These are phyloP conservation scores for Boletus patriciae DNA, from an alignment of 768 basidiomycete genomes.

Conservation along the genomic window DNA sequence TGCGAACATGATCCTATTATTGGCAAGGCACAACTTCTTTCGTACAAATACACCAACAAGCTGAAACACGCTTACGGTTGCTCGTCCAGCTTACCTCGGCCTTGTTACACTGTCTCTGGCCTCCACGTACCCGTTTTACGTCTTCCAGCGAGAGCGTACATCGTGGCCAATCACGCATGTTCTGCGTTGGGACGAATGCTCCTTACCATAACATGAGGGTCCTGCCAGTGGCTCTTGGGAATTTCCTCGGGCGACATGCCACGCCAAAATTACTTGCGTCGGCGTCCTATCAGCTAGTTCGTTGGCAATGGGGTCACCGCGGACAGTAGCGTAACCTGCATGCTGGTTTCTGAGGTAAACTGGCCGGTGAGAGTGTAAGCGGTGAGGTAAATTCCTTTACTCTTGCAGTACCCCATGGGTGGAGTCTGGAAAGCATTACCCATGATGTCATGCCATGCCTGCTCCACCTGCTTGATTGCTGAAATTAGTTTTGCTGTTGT, in stretches of 20 bases:
- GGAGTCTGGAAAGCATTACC: conserved; percentile 33
- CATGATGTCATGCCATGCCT: background rate
- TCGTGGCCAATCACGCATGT: conserved; percentile 2
- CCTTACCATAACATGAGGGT: conserved; percentile 44
- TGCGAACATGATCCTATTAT: conserved; percentile 25
- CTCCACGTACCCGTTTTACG: conserved; percentile 32
- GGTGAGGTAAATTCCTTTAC: conserved; percentile 65
- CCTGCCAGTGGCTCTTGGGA: conserved; percentile 54
- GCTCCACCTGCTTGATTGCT: conserved; percentile 65
- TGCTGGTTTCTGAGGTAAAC: background rate
- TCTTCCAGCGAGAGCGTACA: conserved; percentile 32
- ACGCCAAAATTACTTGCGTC: conserved; percentile 34
- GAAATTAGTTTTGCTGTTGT: conserved; percentile 54
- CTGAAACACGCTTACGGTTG: conserved; percentile 13
- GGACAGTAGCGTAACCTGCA: conserved; percentile 23
- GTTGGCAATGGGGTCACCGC: conserved; percentile 28
- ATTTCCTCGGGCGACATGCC: conserved; percentile 29
- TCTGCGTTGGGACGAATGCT: background rate
- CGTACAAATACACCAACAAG: background rate
- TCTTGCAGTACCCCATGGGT: conserved; percentile 59
- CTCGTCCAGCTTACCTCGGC: background rate
- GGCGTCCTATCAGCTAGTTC: conserved; percentile 29
- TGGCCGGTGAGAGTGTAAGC: conserved; percentile 60
- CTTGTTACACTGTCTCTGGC: conserved; percentile 34
- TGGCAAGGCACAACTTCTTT: too few species aligned